Evolutionary conservation across 2,329 filamentous ascomycete species (phyloP).

Genomic region (Cucurbitaria berberidis): DNA sequence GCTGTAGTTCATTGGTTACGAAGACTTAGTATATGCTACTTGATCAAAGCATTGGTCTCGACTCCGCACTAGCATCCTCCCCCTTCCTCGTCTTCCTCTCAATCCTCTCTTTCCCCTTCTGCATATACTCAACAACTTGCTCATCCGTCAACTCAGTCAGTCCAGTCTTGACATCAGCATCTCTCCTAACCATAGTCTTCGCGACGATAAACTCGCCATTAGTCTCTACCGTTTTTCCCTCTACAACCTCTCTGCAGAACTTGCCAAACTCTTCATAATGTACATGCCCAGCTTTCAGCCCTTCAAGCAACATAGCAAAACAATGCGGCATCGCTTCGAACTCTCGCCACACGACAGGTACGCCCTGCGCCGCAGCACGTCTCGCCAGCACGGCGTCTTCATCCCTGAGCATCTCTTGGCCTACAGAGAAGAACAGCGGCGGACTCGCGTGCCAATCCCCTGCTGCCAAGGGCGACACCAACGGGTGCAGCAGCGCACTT

Average conservation of each 20-base stretch:
- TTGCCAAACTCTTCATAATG: conserved; percentile 48
- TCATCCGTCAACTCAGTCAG: conserved; percentile 42
- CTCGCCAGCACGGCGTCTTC: conserved; percentile 68
- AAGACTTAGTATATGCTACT: too few species aligned
- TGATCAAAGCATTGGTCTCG: conserved; percentile 33
- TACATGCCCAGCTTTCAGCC: conserved; percentile 30
- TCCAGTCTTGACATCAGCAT: conserved; percentile 30
- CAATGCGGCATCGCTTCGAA: conserved; percentile 84
- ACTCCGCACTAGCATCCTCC: conserved; percentile 20
- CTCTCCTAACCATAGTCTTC: conserved; percentile 36
- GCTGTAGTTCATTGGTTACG: too few species aligned
- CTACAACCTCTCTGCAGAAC: conserved; percentile 41
- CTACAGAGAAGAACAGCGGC: conserved; percentile 71
- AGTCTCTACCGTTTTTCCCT: conserved; percentile 23
- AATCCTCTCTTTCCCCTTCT: conserved; percentile 29
- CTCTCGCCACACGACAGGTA: conserved; percentile 69
- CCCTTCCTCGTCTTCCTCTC: conserved; percentile 26
- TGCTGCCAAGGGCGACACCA: conserved; percentile 67
- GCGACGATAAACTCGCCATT: conserved; percentile 36
- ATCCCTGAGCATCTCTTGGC: conserved; percentile 74
- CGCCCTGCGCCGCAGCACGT: conserved; percentile 63
- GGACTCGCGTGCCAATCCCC: conserved; percentile 67
- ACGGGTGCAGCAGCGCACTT: conserved; percentile 64
- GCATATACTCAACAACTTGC: conserved; percentile 40
- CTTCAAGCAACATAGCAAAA: conserved; percentile 58